Evolutionary conservation across 768 basidiomycete species (phyloP), one percentile per base, ranked within the genome.

Genomic region (Albatrellus ellisii): DNA sequence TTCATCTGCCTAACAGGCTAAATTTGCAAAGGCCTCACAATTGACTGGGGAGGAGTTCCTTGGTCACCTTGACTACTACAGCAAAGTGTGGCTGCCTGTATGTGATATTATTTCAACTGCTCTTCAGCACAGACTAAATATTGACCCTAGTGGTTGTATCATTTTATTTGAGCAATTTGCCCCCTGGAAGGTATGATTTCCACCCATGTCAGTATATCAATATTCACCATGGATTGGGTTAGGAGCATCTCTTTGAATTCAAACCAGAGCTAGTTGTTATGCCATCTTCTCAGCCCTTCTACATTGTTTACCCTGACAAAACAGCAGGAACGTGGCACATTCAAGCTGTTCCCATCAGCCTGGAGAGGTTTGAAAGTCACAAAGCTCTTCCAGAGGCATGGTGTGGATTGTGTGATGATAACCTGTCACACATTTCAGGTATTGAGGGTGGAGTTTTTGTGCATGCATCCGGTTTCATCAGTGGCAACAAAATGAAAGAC

Each of bases 381-480:
- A 95, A 94, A 61, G 78, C 90, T 1, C 66, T 99, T 29, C 95
- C 95, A 2, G 90, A 95, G 55, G 67, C 69, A 47, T 99, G 95
- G 95, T 72, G 92, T 47, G 95, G 95, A 5, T 61, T 90, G 28
- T 69, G 95, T 35, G 94, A 98, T 58, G 83, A 86, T 8, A 71
- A 72, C 34, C 65, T 99, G 29, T 83, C 80, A 36, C 62, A 72
- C 49, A 61, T 73, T 6, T 75, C 75, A 12, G 87, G 88, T 2
- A 76, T 97, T 46, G 72, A 75, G 0, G 89, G 80, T 1, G 72
- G 92, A 39, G 75, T 95, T 41, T 99, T 99, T 55, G 78, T 92
- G 20, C 95, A 99, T 62, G 89, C 92, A 1, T 84, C 82, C 45
- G 95, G 95, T 6, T 99, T 99, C 59, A 98, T 91, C 54, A 95